A percentile compares a stretch with the other conserved stretches of the same genome.
Evolutionary conservation across 1,284 basidiomycete species (phyloP).

Genomic region (Termitomyces sp.): DNA sequence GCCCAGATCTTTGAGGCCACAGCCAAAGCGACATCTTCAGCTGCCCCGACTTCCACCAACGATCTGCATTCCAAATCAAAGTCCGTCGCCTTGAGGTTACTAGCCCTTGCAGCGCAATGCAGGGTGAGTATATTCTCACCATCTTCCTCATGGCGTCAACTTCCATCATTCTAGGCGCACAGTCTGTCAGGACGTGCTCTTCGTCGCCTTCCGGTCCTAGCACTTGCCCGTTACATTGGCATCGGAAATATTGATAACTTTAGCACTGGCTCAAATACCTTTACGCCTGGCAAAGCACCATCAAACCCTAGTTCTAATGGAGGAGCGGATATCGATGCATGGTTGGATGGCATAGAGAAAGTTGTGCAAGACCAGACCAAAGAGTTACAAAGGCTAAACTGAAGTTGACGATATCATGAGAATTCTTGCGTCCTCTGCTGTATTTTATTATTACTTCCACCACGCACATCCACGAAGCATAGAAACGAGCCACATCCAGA

Average conservation of each 20-base stretch:
- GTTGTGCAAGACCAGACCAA: constrained; percentile 56
- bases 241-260: constrained; percentile 30
- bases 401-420: not conserved
- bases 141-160: not conserved
- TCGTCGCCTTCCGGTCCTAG: constrained; percentile 86
- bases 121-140: constrained; percentile 44
- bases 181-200: constrained; percentile 91
- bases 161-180: constrained; percentile 31
- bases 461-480: not conserved
- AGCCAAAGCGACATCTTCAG: constrained; percentile 12
- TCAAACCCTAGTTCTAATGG: constrained; percentile 7
- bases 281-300: not conserved
- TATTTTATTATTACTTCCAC: not conserved
- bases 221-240: constrained; percentile 79
- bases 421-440: not conserved
- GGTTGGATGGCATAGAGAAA: constrained; percentile 75
- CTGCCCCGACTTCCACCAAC: constrained; percentile 5
- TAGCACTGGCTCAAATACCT: not conserved
- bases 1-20: constrained; percentile 53
- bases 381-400: constrained; percentile 42
- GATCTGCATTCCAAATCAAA: constrained; percentile 45
- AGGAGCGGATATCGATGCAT: constrained; percentile 51
- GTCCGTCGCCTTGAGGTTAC: constrained; percentile 54
- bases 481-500: not conserved
- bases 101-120: constrained; percentile 66